Base-by-base conservation (phyloP, 495 filamentous ascomycete genomes). In the Aspergillus coremiiformis region DNA sequence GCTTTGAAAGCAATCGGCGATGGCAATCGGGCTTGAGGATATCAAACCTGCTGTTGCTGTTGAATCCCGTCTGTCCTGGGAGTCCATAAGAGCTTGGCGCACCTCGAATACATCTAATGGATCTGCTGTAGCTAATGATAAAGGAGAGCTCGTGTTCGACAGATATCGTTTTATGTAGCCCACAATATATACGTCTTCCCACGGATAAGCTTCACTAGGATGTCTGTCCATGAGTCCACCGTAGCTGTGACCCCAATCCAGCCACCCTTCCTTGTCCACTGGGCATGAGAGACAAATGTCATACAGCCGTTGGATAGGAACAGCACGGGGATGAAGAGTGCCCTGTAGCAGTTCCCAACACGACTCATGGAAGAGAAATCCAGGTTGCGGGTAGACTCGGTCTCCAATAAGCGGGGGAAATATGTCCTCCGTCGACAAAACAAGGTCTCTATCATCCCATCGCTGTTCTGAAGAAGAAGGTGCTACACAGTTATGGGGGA, bases 171-270 rank as follows among this genome's bases (percentile, higher is more conserved):
- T 35, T 4, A 33, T 37, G 22, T 23, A 44, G 21, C 23, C 39
- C 15, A 24, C 39, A 21, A 49, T 35, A 20, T 49, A 41, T 7
- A 44, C 35, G 15, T 54, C 52, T 20, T 49, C 45, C 52, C 52
- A 54, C 7, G 52, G 52, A 26, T 39, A 54, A 21, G 37, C 32
- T 1, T n/a, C 45, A 7, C 10, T 21, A 21, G 52, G 52, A 27
- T 21, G 39, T 23, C 35, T 3, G 9, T 44, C 46, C 27, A 54
- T 41, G 17, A 49, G 22, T 33, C 46, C 45, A 6, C 46, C 52
- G 22, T 54, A 54, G 39, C 17, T 29, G 24, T 54, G 52, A 12
- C 52, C 52, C 52, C 52, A 49, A 15, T 54, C 52, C 9, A 54
- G 17, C 33, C 45, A 49, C 12, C 39, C 52, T 43, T 17, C 39